phyloP scores from a whole-genome alignment of 805 yeast genomes.

The Cyberlindnera maritima region DNA sequence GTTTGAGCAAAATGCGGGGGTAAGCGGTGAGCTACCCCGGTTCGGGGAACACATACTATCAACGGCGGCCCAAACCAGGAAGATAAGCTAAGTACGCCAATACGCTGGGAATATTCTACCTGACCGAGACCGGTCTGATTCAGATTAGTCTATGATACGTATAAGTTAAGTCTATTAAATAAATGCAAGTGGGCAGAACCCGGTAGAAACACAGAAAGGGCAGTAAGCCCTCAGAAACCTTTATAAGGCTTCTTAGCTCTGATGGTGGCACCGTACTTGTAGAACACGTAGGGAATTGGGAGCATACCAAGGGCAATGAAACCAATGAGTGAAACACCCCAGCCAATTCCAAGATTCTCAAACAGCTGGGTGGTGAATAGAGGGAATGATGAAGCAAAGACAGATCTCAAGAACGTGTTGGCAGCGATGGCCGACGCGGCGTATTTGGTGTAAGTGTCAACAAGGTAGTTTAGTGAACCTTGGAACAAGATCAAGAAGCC shows the following conservation, averaged over 20 bases:
- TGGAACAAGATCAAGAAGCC: constrained; percentile 58
- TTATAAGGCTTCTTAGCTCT: constrained; percentile 28
- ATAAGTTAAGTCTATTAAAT: neutral
- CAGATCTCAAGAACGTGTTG: constrained; percentile 56
- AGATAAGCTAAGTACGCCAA: too few relatives aligned
- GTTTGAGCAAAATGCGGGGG: too few relatives aligned
- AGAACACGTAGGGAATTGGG: constrained; percentile 58
- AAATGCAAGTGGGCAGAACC: neutral
- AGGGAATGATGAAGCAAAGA: constrained; percentile 62
- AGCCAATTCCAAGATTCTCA: constrained; percentile 44
- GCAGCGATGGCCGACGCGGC: constrained; percentile 69
- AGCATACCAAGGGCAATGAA: constrained; percentile 47
- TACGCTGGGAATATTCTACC: too few relatives aligned
- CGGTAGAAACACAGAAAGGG: too few relatives aligned
- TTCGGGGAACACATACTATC: too few relatives aligned
- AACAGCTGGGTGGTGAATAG: constrained; percentile 55
- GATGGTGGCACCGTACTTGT: constrained; percentile 42
- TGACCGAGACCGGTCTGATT: too few relatives aligned
- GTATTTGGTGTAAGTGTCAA: constrained; percentile 54
- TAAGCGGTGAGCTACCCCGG: too few relatives aligned
- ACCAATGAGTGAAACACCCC: constrained; percentile 57
- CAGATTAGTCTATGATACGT: too few relatives aligned
- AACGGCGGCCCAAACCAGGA: too few relatives aligned
- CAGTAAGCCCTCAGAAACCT: constrained; percentile 8
- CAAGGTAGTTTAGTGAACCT: constrained; percentile 56